A percentile compares a stretch with the other conserved stretches of the same genome.
phyloP scores from a whole-genome alignment of 441 rosid genomes.

The Erodium trifolium region DNA sequence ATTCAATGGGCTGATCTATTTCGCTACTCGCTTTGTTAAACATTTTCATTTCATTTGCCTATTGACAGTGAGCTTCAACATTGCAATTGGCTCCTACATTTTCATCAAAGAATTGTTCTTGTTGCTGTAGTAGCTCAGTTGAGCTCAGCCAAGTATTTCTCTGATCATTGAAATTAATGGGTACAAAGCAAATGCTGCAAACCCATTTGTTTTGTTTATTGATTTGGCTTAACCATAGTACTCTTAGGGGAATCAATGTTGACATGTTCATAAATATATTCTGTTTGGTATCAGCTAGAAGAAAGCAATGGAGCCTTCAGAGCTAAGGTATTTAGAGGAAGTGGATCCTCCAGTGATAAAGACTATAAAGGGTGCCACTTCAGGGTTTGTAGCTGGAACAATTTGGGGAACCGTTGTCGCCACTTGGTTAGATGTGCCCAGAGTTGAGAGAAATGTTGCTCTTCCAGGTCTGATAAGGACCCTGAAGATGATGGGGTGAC shows the following conservation, averaged over 20 bases:
- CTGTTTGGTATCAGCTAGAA: slow-evolving; percentile 17
- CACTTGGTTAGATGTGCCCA: slow-evolving; percentile 89
- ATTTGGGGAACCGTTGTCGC: slow-evolving; percentile 77
- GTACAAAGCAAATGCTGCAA: neutral
- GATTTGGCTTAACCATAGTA: neutral
- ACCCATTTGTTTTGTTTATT: neutral
- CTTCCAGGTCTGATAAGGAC: slow-evolving; percentile 85
- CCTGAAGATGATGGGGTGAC: slow-evolving; percentile 90
- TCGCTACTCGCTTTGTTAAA: neutral
- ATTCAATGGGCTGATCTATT: neutral
- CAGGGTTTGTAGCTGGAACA: slow-evolving; percentile 75
- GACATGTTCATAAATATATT: slow-evolving; percentile 12
- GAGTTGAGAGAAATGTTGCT: slow-evolving; percentile 84
- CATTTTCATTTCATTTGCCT: neutral
- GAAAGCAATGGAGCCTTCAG: slow-evolving; percentile 62
- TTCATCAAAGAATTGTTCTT: neutral
- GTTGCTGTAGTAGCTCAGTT: neutral
- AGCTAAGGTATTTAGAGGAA: slow-evolving; percentile 75
- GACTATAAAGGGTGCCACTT: slow-evolving; percentile 74
- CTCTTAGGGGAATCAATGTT: neutral
- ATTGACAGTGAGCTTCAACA: neutral
- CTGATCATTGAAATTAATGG: neutral
- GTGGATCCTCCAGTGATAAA: slow-evolving; percentile 59
- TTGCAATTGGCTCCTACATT: neutral
- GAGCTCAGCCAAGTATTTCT: neutral